These are phyloP conservation scores for Miscanthus lutarioriparius DNA, from an alignment of 176 grass and related monocot genomes.

Conservation along the genomic window DNA sequence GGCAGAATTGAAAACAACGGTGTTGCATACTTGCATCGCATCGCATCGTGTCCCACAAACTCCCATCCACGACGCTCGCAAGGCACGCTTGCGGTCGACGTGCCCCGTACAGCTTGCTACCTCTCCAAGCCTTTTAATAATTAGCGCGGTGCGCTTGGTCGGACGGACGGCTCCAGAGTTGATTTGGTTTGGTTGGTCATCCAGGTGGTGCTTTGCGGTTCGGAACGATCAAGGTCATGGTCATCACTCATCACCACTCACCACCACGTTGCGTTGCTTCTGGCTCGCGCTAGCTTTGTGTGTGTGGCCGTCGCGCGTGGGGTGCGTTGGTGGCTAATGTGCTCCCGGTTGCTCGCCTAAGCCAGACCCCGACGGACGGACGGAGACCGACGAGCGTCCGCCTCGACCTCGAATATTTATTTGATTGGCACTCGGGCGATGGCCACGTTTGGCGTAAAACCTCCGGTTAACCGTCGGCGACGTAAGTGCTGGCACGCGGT, in stretches of 20 bases:
- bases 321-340: constrained; percentile 35
- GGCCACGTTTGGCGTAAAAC: neutral
- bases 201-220: neutral
- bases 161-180: no score
- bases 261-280: neutral
- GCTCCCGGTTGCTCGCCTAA: constrained; percentile 44
- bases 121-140: neutral
- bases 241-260: neutral
- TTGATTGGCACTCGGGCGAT: neutral
- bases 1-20: neutral
- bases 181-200: neutral
- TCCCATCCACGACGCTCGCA: neutral
- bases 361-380: neutral
- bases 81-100: neutral
- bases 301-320: neutral
- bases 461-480: constrained; percentile 11
- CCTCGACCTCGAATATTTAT: neutral
- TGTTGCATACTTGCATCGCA: neutral
- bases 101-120: neutral
- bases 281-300: neutral
- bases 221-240: neutral
- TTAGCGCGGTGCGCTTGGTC: no score
- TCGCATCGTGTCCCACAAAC: neutral
- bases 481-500: neutral
- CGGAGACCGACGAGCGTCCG: constrained; percentile 34